Conservation (phyloP, 1,284 basidiomycete genomes). For the Rhodotorula mucilaginosa region DNA sequence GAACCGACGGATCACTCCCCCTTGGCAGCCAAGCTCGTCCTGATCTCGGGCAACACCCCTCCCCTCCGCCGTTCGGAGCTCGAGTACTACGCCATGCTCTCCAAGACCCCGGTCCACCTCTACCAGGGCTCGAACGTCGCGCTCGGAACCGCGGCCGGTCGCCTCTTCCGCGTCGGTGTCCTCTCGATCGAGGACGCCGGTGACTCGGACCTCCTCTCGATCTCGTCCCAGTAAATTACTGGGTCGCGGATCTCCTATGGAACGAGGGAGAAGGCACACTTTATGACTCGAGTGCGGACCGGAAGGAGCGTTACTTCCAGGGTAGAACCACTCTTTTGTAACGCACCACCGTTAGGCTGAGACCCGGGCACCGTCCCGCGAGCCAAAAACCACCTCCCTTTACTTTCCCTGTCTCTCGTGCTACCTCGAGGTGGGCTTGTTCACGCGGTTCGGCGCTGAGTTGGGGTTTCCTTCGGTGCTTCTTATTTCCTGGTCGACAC, state of each 20-base stretch:
- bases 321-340: too few species aligned
- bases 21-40: slow-evolving; percentile 84
- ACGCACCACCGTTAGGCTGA: background rate
- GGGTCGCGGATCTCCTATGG: background rate
- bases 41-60: slow-evolving; percentile 99
- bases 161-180: slow-evolving; percentile 98
- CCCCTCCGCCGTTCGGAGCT: slow-evolving; percentile 98
- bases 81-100: slow-evolving; percentile 98
- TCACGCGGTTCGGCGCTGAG: background rate
- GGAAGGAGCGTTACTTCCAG: too few species aligned
- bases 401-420: background rate
- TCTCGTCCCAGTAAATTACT: slow-evolving; percentile 18
- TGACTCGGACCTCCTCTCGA: slow-evolving; percentile 79
- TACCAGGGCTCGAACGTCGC: slow-evolving; percentile 75
- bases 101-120: slow-evolving; percentile 46
- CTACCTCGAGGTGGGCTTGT: background rate
- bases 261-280: background rate
- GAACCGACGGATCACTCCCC: background rate
- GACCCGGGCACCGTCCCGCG: slow-evolving; percentile 3
- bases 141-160: slow-evolving; percentile 97
- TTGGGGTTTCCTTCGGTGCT: background rate
- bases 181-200: slow-evolving; percentile 97
- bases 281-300: too few species aligned
- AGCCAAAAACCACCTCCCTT: background rate
- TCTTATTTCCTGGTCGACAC: background rate